These are phyloP conservation scores for Verticillium nonalfalfae DNA, from an alignment of 2,329 filamentous ascomycete species.

Conservation along the genomic window DNA sequence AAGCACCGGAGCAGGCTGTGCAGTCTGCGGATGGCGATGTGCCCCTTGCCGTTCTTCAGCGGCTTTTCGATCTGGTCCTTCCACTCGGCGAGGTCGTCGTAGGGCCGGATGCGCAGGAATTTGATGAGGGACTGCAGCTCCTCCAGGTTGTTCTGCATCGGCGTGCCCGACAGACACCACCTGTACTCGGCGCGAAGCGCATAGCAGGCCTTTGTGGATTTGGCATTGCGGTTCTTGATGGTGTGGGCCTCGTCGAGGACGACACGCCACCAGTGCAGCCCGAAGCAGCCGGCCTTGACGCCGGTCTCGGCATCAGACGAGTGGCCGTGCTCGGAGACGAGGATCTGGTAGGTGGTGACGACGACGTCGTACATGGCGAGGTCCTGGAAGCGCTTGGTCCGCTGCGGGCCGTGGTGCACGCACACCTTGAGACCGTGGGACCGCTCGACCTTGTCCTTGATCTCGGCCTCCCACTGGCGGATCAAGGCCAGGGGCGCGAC, in stretches of 20 bases:
- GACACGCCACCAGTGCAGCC: constrained; percentile 88
- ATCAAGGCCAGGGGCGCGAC: constrained; percentile 91
- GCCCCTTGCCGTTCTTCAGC: constrained; percentile 83
- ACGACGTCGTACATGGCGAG: constrained; percentile 88
- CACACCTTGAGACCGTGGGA: constrained; percentile 71
- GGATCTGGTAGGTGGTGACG: constrained; percentile 92
- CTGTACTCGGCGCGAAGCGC: constrained; percentile 79
- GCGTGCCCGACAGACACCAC: constrained; percentile 95
- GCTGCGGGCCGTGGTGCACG: constrained; percentile 83
- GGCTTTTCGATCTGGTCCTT: constrained; percentile 85
- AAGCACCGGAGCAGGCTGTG: constrained; percentile 84
- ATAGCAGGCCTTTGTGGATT: constrained; percentile 88
- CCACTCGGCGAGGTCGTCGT: constrained; percentile 80
- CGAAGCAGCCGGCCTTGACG: constrained; percentile 77
- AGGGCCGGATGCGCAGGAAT: constrained; percentile 88
- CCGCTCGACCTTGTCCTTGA: constrained; percentile 70
- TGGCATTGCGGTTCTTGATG: constrained; percentile 97
- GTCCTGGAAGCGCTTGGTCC: constrained; percentile 72
- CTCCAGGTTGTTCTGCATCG: constrained; percentile 97
- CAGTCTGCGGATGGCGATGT: constrained; percentile 79
- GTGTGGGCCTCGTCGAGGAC: constrained; percentile 96
- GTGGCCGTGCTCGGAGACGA: constrained; percentile 81
- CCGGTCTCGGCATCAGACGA: constrained; percentile 55
- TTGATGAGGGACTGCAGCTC: constrained; percentile 91
- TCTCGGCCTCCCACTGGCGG: constrained; percentile 94